These are phyloP conservation scores for Hymenochaete sp. DNA, from an alignment of 1,284 basidiomycete genomes.

Conservation along the genomic window DNA sequence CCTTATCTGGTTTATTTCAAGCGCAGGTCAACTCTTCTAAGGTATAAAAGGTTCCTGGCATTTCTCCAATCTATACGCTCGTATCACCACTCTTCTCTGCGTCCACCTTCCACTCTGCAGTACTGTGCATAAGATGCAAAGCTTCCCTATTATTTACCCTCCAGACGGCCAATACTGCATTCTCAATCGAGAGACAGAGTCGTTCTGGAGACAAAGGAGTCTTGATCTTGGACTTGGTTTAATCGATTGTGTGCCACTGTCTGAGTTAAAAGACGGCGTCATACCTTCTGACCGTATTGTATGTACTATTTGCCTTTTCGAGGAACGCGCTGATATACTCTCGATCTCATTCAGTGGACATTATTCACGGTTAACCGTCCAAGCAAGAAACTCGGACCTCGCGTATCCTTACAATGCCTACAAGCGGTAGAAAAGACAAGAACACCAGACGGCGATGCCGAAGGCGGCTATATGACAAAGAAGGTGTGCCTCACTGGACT, in stretches of 20 bases:
- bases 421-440: constrained; percentile 2
- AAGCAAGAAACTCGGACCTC: constrained; percentile 6
- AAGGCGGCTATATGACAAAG: constrained; percentile 13
- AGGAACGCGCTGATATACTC: not conserved
- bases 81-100: too few relatives aligned
- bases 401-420: constrained; percentile 10
- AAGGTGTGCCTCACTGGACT: constrained; percentile 4
- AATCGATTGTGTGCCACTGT: constrained; percentile 13
- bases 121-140: constrained; percentile 9
- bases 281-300: constrained; percentile 8
- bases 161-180: constrained; percentile 15
- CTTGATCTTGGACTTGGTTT: constrained; percentile 1
- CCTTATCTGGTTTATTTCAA: too few relatives aligned
- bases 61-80: too few relatives aligned
- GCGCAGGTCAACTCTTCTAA: too few relatives aligned
- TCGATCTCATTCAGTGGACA: constrained; percentile 7
- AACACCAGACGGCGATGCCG: not conserved
- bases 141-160: constrained; percentile 13
- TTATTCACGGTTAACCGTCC: constrained; percentile 5
- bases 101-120: too few relatives aligned
- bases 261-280: not conserved
- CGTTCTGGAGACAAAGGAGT: constrained; percentile 14
- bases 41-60: too few relatives aligned
- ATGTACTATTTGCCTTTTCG: not conserved
- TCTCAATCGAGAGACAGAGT: constrained; percentile 13